Conservation (phyloP, 306 rosid species). For the Senna siamea region DNA sequence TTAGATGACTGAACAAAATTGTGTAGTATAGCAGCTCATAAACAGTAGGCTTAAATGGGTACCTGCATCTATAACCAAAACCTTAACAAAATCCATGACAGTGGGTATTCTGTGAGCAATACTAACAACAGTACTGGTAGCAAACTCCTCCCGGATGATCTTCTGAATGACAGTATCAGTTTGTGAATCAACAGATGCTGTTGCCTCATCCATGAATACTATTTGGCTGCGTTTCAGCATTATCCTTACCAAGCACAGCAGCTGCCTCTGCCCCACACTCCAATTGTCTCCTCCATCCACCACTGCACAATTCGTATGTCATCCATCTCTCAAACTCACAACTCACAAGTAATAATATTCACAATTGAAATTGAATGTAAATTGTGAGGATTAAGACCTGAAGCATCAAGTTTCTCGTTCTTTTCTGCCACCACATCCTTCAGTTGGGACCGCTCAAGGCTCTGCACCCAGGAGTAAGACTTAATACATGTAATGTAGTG, state of each 20-base stretch:
- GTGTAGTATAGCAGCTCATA: background rate
- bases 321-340: background rate
- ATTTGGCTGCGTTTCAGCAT: conserved; percentile 77
- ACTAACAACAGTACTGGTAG: conserved; percentile 72
- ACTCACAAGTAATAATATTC: background rate
- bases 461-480: conserved; percentile 46
- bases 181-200: conserved; percentile 93
- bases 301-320: conserved; percentile 43
- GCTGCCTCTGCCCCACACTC: conserved; percentile 96
- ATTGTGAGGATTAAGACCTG: conserved; percentile 54
- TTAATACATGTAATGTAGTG: background rate
- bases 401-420: conserved; percentile 73
- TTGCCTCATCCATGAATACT: conserved; percentile 89
- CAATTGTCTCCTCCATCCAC: conserved; percentile 86
- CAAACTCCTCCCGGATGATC: conserved; percentile 83
- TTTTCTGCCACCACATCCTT: conserved; percentile 78
- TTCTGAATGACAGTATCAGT: conserved; percentile 78
- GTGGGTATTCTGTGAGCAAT: conserved; percentile 97
- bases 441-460: conserved; percentile 87
- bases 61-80: conserved; percentile 88
- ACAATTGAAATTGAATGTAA: conserved; percentile 13
- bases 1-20: background rate
- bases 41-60: background rate
- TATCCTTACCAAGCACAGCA: conserved; percentile 81
- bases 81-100: conserved; percentile 83